These are phyloP conservation scores for Gentiana straminea DNA, from an alignment of 257 asterid genomes.

Conservation along the genomic window DNA sequence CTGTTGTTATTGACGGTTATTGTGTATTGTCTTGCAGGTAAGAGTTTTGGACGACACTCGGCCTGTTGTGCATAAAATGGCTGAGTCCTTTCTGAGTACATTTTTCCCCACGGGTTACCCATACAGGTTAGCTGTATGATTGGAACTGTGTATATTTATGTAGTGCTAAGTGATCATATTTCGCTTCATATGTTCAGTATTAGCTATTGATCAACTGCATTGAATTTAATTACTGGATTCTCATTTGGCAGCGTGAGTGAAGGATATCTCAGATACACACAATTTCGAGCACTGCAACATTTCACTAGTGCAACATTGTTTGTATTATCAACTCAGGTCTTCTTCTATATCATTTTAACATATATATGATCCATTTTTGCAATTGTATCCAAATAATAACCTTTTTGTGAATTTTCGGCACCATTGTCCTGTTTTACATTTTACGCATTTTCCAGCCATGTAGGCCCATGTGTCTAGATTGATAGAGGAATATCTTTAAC, in stretches of 20 bases:
- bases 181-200: not conserved
- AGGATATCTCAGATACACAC: conserved; percentile 92
- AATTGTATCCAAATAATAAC: not conserved
- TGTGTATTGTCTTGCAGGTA: conserved; percentile 36
- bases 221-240: conserved; percentile 6
- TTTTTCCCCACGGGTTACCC: conserved; percentile 97
- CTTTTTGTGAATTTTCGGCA: too few species aligned
- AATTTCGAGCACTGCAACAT: conserved; percentile 92
- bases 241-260: conserved; percentile 73
- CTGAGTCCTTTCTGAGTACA: conserved; percentile 64
- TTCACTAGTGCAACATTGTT: conserved; percentile 87
- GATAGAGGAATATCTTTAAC: too few species aligned
- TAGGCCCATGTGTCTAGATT: too few species aligned
- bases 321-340: conserved; percentile 95
- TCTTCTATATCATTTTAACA: conserved; percentile 19
- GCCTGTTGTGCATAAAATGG: conserved; percentile 48
- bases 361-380: conserved; percentile 1
- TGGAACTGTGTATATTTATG: not conserved
- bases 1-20: not conserved
- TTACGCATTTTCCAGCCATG: too few species aligned
- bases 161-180: not conserved
- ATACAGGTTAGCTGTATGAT: conserved; percentile 42
- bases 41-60: conserved; percentile 67
- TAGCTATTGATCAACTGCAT: not conserved
- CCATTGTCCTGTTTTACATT: too few species aligned